Conservation (phyloP, 2,329 filamentous ascomycete genomes). For the Davidsoniella australis region DNA sequence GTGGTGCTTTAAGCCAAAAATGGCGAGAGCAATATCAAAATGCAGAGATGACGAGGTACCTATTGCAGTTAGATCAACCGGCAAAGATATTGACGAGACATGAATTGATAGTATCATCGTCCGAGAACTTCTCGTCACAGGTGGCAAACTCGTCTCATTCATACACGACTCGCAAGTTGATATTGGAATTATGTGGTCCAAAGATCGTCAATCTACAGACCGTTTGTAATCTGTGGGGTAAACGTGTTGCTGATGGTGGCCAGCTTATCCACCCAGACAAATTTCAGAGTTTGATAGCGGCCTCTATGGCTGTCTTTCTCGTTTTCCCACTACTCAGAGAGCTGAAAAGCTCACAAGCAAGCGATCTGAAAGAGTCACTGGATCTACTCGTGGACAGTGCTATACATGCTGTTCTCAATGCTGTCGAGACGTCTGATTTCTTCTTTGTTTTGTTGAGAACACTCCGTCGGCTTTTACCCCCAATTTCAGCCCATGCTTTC, state of each 20-base stretch:
- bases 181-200: constrained; percentile 35
- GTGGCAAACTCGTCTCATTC: constrained; percentile 20
- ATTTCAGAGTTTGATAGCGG: constrained; percentile 34
- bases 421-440: constrained; percentile 29
- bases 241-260: constrained; percentile 27
- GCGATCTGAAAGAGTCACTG: constrained; percentile 29
- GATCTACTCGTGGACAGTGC: constrained; percentile 25
- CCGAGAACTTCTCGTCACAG: not conserved
- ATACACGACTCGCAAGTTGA: constrained; percentile 30
- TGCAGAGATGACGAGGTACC: constrained; percentile 32
- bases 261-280: constrained; percentile 34
- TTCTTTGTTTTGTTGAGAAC: constrained; percentile 29
- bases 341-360: constrained; percentile 30
- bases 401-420: constrained; percentile 24
- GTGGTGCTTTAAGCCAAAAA: constrained; percentile 30
- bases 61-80: constrained; percentile 32
- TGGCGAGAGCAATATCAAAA: constrained; percentile 28
- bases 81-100: constrained; percentile 8
- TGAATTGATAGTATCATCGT: not conserved
- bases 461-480: constrained; percentile 30
- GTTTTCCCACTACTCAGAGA: constrained; percentile 31
- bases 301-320: constrained; percentile 28
- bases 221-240: constrained; percentile 31
- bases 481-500: constrained; percentile 23
- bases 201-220: constrained; percentile 33